phyloP scores from a whole-genome alignment of 1,284 basidiomycete genomes.

The Marasmius oreades region DNA sequence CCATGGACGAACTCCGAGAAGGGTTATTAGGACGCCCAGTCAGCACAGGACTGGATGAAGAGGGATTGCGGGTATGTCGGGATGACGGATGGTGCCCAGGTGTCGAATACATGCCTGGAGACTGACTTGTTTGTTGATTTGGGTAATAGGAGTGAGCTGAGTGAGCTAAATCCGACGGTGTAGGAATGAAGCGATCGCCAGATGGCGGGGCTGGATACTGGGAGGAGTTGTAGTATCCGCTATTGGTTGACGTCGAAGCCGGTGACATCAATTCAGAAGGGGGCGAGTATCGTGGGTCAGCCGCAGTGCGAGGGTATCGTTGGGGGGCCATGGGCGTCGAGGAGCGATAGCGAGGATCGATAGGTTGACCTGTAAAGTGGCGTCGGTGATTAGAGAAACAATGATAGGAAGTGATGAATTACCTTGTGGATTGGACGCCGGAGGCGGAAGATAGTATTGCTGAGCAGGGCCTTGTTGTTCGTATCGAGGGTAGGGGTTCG shows the following conservation, averaged over 20 bases:
- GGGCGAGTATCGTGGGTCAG: constrained; percentile 31
- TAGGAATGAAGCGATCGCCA: constrained; percentile 46
- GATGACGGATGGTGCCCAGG: constrained; percentile 29
- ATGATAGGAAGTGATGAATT: not conserved
- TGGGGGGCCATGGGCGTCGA: constrained; percentile 32
- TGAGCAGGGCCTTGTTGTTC: constrained; percentile 23
- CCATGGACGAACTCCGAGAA: constrained; percentile 28
- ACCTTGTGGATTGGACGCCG: constrained; percentile 10
- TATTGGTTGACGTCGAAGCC: constrained; percentile 26
- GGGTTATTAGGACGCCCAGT: constrained; percentile 28
- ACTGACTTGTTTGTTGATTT: constrained; percentile 23
- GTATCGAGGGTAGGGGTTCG: not conserved
- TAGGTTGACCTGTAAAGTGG: constrained; percentile 19
- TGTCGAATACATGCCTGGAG: constrained; percentile 31
- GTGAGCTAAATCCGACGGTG: constrained; percentile 46
- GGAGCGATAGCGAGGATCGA: constrained; percentile 32
- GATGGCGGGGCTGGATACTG: constrained; percentile 27
- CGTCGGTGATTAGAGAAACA: constrained; percentile 6
- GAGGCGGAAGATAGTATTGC: constrained; percentile 26
- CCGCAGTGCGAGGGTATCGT: constrained; percentile 27
- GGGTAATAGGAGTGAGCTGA: constrained; percentile 37
- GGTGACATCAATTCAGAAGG: constrained; percentile 20
- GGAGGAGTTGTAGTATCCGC: constrained; percentile 23
- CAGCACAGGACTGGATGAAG: constrained; percentile 26
- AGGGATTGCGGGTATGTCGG: constrained; percentile 30